Percentiles rank a stretch among this genome's conserved stretches.
Conservation (phyloP, 257 asterid species). For the Jasminum sambac region DNA sequence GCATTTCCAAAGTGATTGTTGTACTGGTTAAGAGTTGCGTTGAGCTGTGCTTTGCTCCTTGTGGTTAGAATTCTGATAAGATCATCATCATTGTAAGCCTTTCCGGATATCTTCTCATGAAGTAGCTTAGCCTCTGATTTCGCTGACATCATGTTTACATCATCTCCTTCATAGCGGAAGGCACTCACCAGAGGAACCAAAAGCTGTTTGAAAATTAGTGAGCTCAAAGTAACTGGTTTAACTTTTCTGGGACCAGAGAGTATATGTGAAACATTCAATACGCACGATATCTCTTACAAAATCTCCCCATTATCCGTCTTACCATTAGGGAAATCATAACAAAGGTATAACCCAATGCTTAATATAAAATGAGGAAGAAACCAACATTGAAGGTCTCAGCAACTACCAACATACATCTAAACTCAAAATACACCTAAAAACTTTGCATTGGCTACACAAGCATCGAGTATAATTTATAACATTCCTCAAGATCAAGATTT, state of each 20-base stretch:
- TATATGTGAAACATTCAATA: not conserved
- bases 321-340: not conserved
- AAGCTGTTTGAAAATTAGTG: conserved; percentile 49
- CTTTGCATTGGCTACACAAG: not conserved
- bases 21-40: conserved; percentile 80
- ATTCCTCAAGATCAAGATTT: conserved; percentile 12
- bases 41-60: conserved; percentile 90
- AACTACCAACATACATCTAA: not conserved
- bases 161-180: conserved; percentile 81
- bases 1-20: conserved; percentile 70
- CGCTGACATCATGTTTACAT: conserved; percentile 67
- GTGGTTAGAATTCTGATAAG: conserved; percentile 69
- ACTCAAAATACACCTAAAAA: not conserved
- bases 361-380: not conserved
- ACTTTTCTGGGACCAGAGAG: not conserved
- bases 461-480: not conserved
- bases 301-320: not conserved
- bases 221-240: not conserved
- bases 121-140: conserved; percentile 78
- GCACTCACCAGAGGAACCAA: conserved; percentile 90
- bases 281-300: not conserved
- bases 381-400: not conserved
- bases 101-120: conserved; percentile 65
- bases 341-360: not conserved
- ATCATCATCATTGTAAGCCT: conserved; percentile 72